Conservation (phyloP, 169 alveolate genomes). For the Plasmodium vivax region DNA sequence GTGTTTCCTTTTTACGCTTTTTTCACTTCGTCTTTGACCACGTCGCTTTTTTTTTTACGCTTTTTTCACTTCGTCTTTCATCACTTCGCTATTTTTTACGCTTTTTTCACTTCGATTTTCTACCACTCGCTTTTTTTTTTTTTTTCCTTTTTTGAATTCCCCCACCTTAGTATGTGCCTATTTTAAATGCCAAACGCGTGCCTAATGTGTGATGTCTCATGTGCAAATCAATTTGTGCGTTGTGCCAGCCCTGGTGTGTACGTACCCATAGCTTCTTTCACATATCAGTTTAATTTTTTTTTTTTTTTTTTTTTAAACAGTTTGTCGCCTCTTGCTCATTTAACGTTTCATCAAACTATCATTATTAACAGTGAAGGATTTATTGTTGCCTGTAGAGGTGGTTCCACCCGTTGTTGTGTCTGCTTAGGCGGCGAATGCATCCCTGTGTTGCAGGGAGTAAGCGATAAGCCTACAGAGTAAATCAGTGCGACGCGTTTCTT, state of each 20-base stretch:
- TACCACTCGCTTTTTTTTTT: neutral
- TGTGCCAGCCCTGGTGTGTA: neutral
- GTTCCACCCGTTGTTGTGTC: neutral
- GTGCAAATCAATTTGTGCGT: neutral
- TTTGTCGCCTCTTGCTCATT: neutral
- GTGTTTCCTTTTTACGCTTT: neutral
- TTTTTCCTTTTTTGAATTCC: constrained; percentile 16
- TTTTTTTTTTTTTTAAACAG: neutral
- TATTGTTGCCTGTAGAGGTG: neutral
- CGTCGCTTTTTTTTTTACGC: neutral
- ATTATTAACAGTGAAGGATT: neutral
- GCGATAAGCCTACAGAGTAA: neutral
- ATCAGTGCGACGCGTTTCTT: neutral
- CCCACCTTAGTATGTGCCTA: neutral
- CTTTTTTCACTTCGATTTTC: constrained; percentile 15
- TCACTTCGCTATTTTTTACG: neutral
- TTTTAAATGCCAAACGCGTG: neutral
- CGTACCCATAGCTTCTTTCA: neutral
- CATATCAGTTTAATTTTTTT: neutral
- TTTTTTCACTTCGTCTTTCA: neutral
- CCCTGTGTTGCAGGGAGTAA: neutral
- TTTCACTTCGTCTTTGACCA: neutral
- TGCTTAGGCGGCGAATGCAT: neutral
- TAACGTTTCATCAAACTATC: neutral
- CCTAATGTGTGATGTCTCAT: neutral